Evolutionary conservation across 306 rosid genomes (phyloP).

Genomic region (Canavalia gladiata): DNA sequence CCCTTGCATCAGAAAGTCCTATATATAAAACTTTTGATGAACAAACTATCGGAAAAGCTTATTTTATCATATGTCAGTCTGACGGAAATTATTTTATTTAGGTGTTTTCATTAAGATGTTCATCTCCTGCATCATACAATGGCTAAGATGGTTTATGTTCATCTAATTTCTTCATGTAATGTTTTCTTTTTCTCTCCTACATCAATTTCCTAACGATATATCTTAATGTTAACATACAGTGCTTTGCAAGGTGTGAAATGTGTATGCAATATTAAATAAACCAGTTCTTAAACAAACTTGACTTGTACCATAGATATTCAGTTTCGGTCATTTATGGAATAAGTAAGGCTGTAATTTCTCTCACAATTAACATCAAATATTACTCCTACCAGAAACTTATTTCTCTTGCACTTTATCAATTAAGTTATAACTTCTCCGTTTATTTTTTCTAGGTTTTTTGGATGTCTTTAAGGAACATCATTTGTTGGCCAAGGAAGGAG

Average conservation of each 20-base stretch:
- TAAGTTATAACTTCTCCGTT: not conserved
- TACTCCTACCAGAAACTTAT: not conserved
- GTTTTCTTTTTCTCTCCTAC: not conserved
- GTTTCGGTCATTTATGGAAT: not conserved
- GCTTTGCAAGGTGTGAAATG: not conserved
- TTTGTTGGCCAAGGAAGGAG: not conserved
- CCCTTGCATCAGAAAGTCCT: not conserved
- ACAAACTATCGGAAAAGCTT: not conserved
- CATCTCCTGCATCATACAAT: no score
- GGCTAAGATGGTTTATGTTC: no score
- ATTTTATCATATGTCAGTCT: no score
- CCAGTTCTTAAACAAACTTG: not conserved
- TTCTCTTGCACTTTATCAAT: not conserved
- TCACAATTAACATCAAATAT: conserved; percentile 10
- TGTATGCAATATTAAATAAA: not conserved
- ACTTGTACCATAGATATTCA: conserved; percentile 1
- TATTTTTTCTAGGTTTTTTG: not conserved
- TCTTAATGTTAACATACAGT: not conserved
- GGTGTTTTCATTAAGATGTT: no score
- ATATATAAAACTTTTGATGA: not conserved
- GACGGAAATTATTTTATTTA: not conserved
- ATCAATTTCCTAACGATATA: not conserved
- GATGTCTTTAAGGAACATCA: not conserved
- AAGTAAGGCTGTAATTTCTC: not conserved
- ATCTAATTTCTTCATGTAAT: no score